Evolutionary conservation across 257 asterid species (phyloP).

Genomic region (Capsicum rhomboideum): DNA sequence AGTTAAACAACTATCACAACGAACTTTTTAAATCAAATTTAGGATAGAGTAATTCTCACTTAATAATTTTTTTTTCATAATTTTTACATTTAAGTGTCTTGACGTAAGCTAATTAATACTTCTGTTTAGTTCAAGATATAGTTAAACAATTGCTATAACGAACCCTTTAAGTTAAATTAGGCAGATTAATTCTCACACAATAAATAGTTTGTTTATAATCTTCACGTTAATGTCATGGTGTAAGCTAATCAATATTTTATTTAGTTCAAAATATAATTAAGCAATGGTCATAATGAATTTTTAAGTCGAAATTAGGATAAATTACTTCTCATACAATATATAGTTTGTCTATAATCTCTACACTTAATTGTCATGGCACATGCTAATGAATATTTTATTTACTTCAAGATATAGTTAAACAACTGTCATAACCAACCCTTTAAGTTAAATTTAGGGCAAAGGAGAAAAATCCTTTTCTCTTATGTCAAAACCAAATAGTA

Average conservation of each 20-base stretch:
- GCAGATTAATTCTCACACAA: background rate
- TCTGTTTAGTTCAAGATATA: background rate
- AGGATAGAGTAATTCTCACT: background rate
- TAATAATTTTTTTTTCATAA: background rate
- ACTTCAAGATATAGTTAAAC: background rate
- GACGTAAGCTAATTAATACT: background rate
- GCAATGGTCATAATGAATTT: background rate
- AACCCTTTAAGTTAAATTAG: too few relatives aligned
- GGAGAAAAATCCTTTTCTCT: too few relatives aligned
- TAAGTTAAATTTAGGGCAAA: background rate
- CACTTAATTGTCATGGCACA: background rate
- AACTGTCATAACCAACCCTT: too few relatives aligned
- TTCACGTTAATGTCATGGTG: too few relatives aligned
- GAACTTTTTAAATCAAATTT: background rate
- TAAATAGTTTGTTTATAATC: background rate
- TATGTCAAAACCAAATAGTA: too few relatives aligned
- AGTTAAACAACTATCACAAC: background rate
- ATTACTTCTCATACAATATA: too few relatives aligned
- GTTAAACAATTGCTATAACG: background rate
- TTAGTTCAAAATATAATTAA: too few relatives aligned
- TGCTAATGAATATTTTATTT: background rate
- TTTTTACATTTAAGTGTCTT: background rate
- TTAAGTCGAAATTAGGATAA: too few relatives aligned
- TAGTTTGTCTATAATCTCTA: background rate
- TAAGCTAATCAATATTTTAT: background rate